Conservation (phyloP, 768 basidiomycete genomes). For the Russula vinacea region DNA sequence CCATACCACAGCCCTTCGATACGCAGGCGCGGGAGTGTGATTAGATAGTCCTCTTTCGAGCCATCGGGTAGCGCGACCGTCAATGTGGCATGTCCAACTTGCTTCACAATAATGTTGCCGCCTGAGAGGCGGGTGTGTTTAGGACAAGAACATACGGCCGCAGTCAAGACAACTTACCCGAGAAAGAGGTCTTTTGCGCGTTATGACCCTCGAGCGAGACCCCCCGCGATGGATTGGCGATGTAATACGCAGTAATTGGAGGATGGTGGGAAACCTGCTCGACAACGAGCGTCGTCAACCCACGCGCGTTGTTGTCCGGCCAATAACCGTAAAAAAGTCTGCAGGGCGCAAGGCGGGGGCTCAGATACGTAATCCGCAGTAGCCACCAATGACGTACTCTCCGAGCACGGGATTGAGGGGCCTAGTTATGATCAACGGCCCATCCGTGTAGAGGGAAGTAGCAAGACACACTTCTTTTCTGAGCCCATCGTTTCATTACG, state of each 20-base stretch:
- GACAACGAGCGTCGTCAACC: constrained; percentile 78
- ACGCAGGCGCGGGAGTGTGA: constrained; percentile 86
- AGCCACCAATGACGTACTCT: constrained; percentile 53
- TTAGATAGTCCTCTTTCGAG: constrained; percentile 68
- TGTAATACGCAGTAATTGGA: constrained; percentile 81
- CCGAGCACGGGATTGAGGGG: constrained; percentile 95
- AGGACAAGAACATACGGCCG: background rate
- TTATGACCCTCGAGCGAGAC: constrained; percentile 80
- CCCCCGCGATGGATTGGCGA: constrained; percentile 76
- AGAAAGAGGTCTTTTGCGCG: constrained; percentile 95
- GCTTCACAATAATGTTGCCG: constrained; percentile 82
- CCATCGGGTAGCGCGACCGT: constrained; percentile 60
- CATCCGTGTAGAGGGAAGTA: background rate
- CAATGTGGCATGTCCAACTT: constrained; percentile 89
- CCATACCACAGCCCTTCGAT: constrained; percentile 94
- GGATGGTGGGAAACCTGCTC: constrained; percentile 98
- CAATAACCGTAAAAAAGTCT: constrained; percentile 87
- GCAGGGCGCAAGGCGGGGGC: constrained; percentile 6
- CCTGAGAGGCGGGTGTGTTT: constrained; percentile 37
- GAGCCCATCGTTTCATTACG: constrained; percentile 94
- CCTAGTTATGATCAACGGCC: constrained; percentile 40
- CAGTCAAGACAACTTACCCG: constrained; percentile 43
- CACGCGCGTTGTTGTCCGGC: constrained; percentile 69
- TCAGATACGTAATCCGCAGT: constrained; percentile 9
- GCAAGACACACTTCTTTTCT: constrained; percentile 81